Evolutionary conservation across 2,329 filamentous ascomycete species (phyloP), one percentile per base, ranked within the genome.

Genomic region (Tolypocladium endophyticum): DNA sequence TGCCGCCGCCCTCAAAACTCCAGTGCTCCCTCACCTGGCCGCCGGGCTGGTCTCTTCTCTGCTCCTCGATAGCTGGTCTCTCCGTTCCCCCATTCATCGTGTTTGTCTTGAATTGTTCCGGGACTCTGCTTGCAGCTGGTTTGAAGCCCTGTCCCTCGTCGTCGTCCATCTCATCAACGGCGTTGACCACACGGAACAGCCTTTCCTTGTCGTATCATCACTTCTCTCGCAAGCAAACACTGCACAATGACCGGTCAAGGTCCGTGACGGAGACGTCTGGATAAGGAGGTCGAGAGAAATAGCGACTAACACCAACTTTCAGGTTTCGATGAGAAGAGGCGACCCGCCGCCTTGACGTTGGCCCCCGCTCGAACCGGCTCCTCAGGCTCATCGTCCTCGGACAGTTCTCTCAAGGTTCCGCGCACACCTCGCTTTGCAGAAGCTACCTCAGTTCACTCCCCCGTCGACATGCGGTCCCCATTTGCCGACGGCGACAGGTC

Each of bases 361-460:
- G 73, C 77, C 35, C 77, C 80, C 33, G 71, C 74, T 59, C 77
- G 81, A 61, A 77, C 79, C 57, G 75, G 73, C 33, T 80, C 81
- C 6, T 76, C 77, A 54, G 74, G 75, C 57, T 83, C 81, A 18
- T 77, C 76, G 45, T 82, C 81, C 35, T 81, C 81, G 60, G 75
- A 76, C 64, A 79, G 76, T 53, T 85, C 83, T 20, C 76, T 85
- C 64, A 89, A 88, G 76, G 79, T 83, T 45, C 87, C 87, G 62
- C 83, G 89, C 69, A 88, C 87, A 66, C 87, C 89, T 67, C 87
- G 89, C 69, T 93, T 93, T 69, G 88, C 87, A 59, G 89, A 92
- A 78, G 89, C 88, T 53, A 93, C 89, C 36, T 83, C 88, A 35
- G 86, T 92, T 57, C 80, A 92, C 76, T 92, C 89, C 55, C 89